Evolutionary conservation across 305 asterid genomes (phyloP).

Genomic region (Fraxinus platypoda): DNA sequence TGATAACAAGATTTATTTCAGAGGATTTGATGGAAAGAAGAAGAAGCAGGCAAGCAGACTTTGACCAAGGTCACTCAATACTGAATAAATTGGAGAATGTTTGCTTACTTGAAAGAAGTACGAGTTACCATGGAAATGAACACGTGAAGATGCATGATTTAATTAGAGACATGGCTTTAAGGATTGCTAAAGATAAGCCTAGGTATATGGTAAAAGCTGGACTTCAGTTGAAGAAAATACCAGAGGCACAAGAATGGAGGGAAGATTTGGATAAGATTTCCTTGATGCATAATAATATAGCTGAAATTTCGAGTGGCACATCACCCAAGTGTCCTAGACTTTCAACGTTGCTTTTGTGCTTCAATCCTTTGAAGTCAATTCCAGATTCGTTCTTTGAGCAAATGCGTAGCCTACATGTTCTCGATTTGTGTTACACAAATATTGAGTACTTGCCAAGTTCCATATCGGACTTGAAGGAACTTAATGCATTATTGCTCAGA

Average conservation of each 20-base stretch:
- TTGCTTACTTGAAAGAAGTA: constrained; percentile 19
- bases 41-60: constrained; percentile 10
- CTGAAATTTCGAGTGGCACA: neutral
- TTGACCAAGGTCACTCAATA: constrained; percentile 28
- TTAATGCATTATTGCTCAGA: neutral
- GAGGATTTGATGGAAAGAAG: constrained; percentile 22
- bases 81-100: constrained; percentile 23
- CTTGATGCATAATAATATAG: neutral
- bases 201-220: constrained; percentile 22
- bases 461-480: neutral
- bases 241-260: constrained; percentile 8
- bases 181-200: constrained; percentile 7
- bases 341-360: constrained; percentile 15
- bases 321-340: constrained; percentile 8
- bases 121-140: neutral
- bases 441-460: constrained; percentile 5
- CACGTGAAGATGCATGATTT: constrained; percentile 32
- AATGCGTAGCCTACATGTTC: constrained; percentile 19
- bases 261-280: constrained; percentile 7
- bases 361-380: neutral
- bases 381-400: constrained; percentile 16
- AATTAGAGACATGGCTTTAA: constrained; percentile 25
- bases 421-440: neutral
- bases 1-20: constrained; percentile 14
- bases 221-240: neutral